phyloP scores from a whole-genome alignment of 2,329 filamentous ascomycete species.

The Aspergillus sergii region DNA sequence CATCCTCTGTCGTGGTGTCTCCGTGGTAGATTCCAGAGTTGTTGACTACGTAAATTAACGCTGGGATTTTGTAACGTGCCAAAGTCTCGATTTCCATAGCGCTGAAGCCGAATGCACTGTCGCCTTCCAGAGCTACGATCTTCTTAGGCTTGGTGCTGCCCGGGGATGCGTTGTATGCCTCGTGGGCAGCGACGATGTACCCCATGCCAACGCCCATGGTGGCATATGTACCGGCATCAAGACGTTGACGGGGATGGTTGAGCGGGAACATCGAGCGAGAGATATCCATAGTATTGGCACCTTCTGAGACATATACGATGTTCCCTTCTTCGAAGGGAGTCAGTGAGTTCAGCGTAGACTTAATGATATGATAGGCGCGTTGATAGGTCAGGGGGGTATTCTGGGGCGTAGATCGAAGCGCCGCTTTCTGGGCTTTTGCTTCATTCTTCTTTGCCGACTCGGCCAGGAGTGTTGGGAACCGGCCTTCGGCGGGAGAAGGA shows the following conservation, averaged over 20 bases:
- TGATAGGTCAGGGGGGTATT: constrained; percentile 52
- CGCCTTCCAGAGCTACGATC: constrained; percentile 59
- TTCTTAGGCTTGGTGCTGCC: constrained; percentile 50
- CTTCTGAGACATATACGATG: constrained; percentile 61
- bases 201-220: constrained; percentile 63
- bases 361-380: constrained; percentile 57
- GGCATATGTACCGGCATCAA: constrained; percentile 62
- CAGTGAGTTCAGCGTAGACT: constrained; percentile 49
- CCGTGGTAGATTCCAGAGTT: constrained; percentile 57
- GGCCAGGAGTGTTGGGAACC: constrained; percentile 34
- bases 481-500: constrained; percentile 29
- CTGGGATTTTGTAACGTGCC: constrained; percentile 56
- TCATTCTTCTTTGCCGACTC: constrained; percentile 49
- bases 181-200: constrained; percentile 59
- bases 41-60: constrained; percentile 59
- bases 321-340: constrained; percentile 49
- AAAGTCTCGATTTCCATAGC: constrained; percentile 61
- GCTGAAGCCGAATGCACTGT: constrained; percentile 60
- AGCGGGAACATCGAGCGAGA: constrained; percentile 58
- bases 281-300: constrained; percentile 65
- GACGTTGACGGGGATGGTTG: constrained; percentile 56
- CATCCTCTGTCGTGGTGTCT: constrained; percentile 42
- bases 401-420: constrained; percentile 36
- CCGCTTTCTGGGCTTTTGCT: constrained; percentile 46
- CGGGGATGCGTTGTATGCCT: constrained; percentile 54